phyloP scores from a whole-genome alignment of 805 yeast species.

The Yarrowia keelungensis region DNA sequence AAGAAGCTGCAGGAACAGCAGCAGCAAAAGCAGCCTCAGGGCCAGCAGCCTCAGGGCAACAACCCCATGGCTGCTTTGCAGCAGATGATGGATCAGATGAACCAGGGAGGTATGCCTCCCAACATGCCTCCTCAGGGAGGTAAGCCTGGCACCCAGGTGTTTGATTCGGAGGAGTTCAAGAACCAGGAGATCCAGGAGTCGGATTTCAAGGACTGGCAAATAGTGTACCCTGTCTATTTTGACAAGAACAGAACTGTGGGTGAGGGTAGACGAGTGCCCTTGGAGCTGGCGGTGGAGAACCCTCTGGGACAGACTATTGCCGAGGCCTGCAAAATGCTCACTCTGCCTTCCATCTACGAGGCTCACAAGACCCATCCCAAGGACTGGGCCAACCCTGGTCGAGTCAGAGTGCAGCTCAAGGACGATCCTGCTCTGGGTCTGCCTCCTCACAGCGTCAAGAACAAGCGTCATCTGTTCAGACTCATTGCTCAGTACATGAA shows the following conservation, averaged over 20 bases:
- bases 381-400: constrained; percentile 97
- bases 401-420: constrained; percentile 78
- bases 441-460: constrained; percentile 47
- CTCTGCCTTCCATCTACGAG: constrained; percentile 51
- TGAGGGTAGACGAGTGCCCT: constrained; percentile 83
- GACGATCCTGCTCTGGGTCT: constrained; percentile 46
- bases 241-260: constrained; percentile 75
- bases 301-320: constrained; percentile 85
- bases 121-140: constrained; percentile 38
- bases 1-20: constrained; percentile 40
- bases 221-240: constrained; percentile 91
- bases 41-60: background rate
- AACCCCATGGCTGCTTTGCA: constrained; percentile 40
- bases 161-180: constrained; percentile 52
- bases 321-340: constrained; percentile 64
- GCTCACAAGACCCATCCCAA: constrained; percentile 92
- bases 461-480: constrained; percentile 71
- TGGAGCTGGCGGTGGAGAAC: constrained; percentile 74
- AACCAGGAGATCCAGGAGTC: constrained; percentile 63
- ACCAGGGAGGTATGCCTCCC: constrained; percentile 29
- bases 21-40: constrained; percentile 35
- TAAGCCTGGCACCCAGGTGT: constrained; percentile 41
- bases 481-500: constrained; percentile 67
- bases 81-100: constrained; percentile 39
- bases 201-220: constrained; percentile 66